Evolutionary conservation across 2,329 filamentous ascomycete species (phyloP).

Genomic region (Cladosporium sp.): DNA sequence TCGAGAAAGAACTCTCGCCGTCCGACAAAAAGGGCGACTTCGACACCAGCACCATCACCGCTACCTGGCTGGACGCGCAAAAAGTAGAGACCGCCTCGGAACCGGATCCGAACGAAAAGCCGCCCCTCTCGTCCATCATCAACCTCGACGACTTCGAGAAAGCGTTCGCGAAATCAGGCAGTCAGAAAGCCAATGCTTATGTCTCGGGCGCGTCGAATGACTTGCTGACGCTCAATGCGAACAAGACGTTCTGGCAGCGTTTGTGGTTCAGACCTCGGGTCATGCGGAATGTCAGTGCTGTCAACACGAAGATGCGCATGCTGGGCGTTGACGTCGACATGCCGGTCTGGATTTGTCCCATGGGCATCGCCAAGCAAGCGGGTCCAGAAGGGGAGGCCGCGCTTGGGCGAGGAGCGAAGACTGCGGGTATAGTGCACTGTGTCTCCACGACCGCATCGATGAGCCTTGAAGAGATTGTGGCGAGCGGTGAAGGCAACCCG

Average conservation of each 20-base stretch:
- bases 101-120: conserved; percentile 40
- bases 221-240: conserved; percentile 48
- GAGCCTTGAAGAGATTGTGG: conserved; percentile 35
- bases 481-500: conserved; percentile 30
- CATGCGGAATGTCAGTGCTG: conserved; percentile 42
- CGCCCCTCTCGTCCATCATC: conserved; percentile 49
- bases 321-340: conserved; percentile 36
- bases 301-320: conserved; percentile 39
- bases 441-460: conserved; percentile 35
- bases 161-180: conserved; percentile 40
- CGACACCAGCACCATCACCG: conserved; percentile 34
- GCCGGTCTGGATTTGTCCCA: conserved; percentile 41
- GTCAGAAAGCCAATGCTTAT: conserved; percentile 44
- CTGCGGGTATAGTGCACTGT: conserved; percentile 36
- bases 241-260: conserved; percentile 44
- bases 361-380: conserved; percentile 35
- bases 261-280: conserved; percentile 51
- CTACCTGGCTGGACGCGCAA: conserved; percentile 34
- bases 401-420: conserved; percentile 34
- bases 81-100: conserved; percentile 29
- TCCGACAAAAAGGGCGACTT: conserved; percentile 43
- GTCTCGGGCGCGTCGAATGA: conserved; percentile 54
- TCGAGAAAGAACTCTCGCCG: conserved; percentile 44
- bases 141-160: conserved; percentile 50
- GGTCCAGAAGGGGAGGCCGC: conserved; percentile 38